These are phyloP conservation scores for Ogataea naganishii DNA, from an alignment of 805 yeast genomes.

Conservation along the genomic window DNA sequence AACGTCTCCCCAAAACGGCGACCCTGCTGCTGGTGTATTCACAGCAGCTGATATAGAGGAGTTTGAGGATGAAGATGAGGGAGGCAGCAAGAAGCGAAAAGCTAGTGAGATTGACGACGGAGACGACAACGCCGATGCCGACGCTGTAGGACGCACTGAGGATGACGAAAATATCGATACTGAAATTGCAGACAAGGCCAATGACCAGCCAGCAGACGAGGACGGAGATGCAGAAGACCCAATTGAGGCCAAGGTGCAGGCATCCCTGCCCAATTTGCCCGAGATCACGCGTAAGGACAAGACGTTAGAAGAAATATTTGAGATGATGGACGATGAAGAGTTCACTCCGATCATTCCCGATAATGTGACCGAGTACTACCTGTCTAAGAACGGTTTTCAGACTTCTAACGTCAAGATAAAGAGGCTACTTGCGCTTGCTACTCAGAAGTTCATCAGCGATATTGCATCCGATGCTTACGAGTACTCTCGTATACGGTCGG, in stretches of 20 bases:
- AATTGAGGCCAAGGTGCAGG: conserved; percentile 4
- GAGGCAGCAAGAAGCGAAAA: background rate
- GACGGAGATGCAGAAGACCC: conserved; percentile 2
- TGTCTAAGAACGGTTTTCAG: conserved; percentile 78
- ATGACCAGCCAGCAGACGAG: conserved; percentile 3
- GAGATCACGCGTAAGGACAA: conserved; percentile 72
- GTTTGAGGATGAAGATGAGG: background rate
- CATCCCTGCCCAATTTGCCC: conserved; percentile 43
- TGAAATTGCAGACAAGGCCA: conserved; percentile 1
- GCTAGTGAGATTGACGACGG: background rate
- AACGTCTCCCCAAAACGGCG: too few species aligned
- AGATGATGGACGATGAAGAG: conserved; percentile 89
- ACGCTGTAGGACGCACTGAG: background rate
- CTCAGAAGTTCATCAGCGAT: conserved; percentile 91
- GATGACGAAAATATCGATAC: conserved; percentile 1
- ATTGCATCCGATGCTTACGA: conserved; percentile 96
- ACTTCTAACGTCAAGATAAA: conserved; percentile 72
- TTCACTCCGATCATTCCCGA: conserved; percentile 95
- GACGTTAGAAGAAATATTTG: conserved; percentile 73
- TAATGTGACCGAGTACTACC: conserved; percentile 88
- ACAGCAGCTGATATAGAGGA: background rate
- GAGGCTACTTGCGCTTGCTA: conserved; percentile 83
- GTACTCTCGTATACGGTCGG: conserved; percentile 85
- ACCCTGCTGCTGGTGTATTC: too few species aligned
- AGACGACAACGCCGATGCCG: background rate